These are phyloP conservation scores for Beauveria varroae DNA, from an alignment of 2,329 filamentous ascomycete species.

Conservation along the genomic window DNA sequence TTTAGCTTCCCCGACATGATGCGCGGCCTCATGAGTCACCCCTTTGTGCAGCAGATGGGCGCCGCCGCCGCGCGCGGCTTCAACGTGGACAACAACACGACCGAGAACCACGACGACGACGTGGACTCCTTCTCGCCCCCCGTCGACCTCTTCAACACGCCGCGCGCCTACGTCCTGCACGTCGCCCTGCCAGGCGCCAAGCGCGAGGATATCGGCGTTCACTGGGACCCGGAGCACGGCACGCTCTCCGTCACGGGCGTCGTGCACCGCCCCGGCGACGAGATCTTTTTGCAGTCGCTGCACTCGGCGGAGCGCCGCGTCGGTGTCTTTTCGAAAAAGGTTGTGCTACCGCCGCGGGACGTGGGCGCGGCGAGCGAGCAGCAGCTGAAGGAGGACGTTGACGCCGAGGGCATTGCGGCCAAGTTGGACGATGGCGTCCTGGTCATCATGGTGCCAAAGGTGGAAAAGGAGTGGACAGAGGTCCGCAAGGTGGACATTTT, in stretches of 20 bases:
- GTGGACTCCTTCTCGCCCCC: conserved; percentile 51
- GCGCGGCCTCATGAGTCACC: conserved; percentile 32
- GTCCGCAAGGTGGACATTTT: conserved; percentile 53
- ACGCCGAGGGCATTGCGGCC: conserved; percentile 60
- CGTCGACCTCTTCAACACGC: conserved; percentile 68
- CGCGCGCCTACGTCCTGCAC: conserved; percentile 60
- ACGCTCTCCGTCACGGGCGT: conserved; percentile 63
- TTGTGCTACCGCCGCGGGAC: conserved; percentile 48
- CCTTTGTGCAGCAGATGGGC: conserved; percentile 34
- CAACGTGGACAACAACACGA: conserved; percentile 6
- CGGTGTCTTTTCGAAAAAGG: conserved; percentile 65
- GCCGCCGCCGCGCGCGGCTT: conserved; percentile 30
- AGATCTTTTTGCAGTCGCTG: conserved; percentile 58
- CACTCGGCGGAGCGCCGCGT: conserved; percentile 60
- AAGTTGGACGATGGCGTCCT: conserved; percentile 74
- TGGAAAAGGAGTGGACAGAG: conserved; percentile 58
- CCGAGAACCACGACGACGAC: conserved; percentile 16
- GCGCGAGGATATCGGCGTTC: conserved; percentile 70
- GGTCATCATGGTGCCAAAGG: conserved; percentile 68
- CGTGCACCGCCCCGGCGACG: conserved; percentile 63
- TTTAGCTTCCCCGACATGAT: conserved; percentile 35
- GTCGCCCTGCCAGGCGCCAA: conserved; percentile 70
- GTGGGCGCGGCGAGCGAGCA: conserved; percentile 34
- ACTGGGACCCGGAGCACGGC: conserved; percentile 64
- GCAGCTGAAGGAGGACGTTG: conserved; percentile 37